phyloP scores from a whole-genome alignment of 108 stramenopile species.

The Chaetoceros muelleri region DNA sequence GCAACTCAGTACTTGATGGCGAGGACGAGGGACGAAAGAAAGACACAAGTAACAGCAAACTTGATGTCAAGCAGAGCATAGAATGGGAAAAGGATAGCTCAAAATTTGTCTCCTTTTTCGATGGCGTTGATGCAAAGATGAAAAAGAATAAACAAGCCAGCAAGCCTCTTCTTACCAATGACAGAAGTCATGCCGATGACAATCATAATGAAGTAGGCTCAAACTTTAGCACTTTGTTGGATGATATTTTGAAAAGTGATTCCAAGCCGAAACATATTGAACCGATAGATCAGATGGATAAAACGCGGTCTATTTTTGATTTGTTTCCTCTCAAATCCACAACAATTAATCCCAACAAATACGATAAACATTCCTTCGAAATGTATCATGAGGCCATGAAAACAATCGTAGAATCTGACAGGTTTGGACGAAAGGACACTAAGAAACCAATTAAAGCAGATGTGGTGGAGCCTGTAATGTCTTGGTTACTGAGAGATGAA shows the following conservation, averaged over 20 bases:
- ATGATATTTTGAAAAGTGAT: neutral
- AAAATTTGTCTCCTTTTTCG: slow-evolving; percentile 21
- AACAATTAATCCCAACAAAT: slow-evolving; percentile 9
- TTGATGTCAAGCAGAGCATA: neutral
- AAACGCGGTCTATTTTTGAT: slow-evolving; percentile 4
- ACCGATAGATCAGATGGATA: neutral
- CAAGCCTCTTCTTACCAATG: neutral
- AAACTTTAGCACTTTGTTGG: neutral
- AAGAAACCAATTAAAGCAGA: slow-evolving; percentile 6
- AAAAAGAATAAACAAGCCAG: slow-evolving; percentile 7
- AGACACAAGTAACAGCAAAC: slow-evolving; percentile 1
- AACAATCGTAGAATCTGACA: slow-evolving; percentile 4
- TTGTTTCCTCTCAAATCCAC: slow-evolving; percentile 6
- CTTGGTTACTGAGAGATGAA: slow-evolving; percentile 17
- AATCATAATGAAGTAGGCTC: neutral
- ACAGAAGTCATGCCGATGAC: neutral
- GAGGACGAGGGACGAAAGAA: neutral
- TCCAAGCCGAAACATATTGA: neutral
- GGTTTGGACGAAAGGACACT: slow-evolving; percentile 5
- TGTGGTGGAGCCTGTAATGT: slow-evolving; percentile 2
- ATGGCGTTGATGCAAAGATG: slow-evolving; percentile 25
- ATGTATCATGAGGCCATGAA: slow-evolving; percentile 21
- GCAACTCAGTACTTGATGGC: neutral
- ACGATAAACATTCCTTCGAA: slow-evolving; percentile 17
- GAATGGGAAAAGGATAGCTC: neutral